phyloP scores from a whole-genome alignment of 1,139 yeast genomes.

The Yamadazyma dendronema region DNA sequence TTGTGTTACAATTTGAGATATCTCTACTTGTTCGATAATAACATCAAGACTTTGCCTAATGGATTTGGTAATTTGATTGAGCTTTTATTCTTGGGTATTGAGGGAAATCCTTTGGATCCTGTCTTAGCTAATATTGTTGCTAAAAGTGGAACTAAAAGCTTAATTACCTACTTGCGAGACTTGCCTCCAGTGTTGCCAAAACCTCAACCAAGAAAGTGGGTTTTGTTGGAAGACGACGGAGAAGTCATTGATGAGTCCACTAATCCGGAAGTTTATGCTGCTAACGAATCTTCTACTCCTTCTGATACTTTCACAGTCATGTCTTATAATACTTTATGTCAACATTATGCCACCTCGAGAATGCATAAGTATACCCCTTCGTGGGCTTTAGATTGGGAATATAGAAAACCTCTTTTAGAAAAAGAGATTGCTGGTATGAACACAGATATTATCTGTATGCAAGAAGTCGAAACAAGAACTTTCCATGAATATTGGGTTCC shows the following conservation, averaged over 20 bases:
- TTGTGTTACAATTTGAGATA: constrained; percentile 76
- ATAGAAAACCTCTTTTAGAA: constrained; percentile 71
- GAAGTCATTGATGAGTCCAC: constrained; percentile 48
- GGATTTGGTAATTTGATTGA: constrained; percentile 87
- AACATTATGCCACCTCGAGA: constrained; percentile 89
- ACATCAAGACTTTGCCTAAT: constrained; percentile 69
- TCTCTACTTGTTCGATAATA: constrained; percentile 85
- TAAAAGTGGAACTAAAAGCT: constrained; percentile 81
- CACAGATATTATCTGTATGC: constrained; percentile 84
- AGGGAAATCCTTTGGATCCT: constrained; percentile 84
- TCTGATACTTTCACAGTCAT: constrained; percentile 64
- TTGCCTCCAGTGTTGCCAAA: constrained; percentile 64
- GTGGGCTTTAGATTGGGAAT: constrained; percentile 97
- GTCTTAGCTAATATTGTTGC: constrained; percentile 66
- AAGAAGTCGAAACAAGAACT: constrained; percentile 89
- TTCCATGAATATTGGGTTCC: constrained; percentile 88
- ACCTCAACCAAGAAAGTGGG: constrained; percentile 81
- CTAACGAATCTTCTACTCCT: constrained; percentile 22
- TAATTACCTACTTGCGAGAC: constrained; percentile 79
- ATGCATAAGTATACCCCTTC: constrained; percentile 94
- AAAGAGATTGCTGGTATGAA: constrained; percentile 65
- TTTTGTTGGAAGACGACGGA: constrained; percentile 73
- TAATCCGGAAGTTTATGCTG: constrained; percentile 31
- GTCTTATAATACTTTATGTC: constrained; percentile 91
- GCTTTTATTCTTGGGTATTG: constrained; percentile 83